Percentiles rank a stretch among this genome's conserved stretches.
Evolutionary conservation across 768 basidiomycete genomes (phyloP).

Genomic region (Heimioporus sp.): DNA sequence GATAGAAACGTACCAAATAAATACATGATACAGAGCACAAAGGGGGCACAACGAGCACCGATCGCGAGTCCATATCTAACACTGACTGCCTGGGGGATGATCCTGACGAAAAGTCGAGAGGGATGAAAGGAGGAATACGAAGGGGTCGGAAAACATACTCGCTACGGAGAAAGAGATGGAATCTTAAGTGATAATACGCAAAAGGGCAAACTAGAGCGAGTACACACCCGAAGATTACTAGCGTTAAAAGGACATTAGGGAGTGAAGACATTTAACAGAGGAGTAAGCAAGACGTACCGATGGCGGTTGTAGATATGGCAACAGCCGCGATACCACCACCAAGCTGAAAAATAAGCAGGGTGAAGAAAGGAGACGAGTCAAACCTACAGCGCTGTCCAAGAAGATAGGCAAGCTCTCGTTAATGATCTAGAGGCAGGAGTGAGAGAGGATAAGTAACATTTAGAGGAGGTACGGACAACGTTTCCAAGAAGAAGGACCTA

Average conservation of each 20-base stretch:
- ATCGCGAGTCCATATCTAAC: conserved; percentile 77
- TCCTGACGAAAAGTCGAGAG: conserved; percentile 33
- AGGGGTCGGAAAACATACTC: conserved; percentile 25
- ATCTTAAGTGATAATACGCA: no score
- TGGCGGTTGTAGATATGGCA: conserved; percentile 66
- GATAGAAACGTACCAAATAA: conserved; percentile 36
- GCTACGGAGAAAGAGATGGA: neutral
- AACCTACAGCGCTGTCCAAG: conserved; percentile 61
- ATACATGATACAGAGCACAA: conserved; percentile 75
- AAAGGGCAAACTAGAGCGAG: neutral
- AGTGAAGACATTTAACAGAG: neutral
- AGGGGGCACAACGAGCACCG: conserved; percentile 74
- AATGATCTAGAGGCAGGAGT: conserved; percentile 52
- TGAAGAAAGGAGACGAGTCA: conserved; percentile 55
- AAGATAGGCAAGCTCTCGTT: conserved; percentile 86
- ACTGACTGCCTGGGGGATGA: conserved; percentile 74
- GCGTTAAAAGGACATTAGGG: neutral
- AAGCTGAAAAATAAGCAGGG: conserved; percentile 43
- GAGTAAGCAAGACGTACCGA: conserved; percentile 35
- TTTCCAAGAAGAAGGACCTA: conserved; percentile 87
- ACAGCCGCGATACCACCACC: conserved; percentile 77
- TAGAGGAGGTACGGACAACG: conserved; percentile 52
- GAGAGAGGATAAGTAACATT: neutral
- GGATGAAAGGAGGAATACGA: neutral
- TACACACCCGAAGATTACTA: conserved; percentile 81